phyloP scores from a whole-genome alignment of 768 basidiomycete species.

The Podaxis pistillaris region DNA sequence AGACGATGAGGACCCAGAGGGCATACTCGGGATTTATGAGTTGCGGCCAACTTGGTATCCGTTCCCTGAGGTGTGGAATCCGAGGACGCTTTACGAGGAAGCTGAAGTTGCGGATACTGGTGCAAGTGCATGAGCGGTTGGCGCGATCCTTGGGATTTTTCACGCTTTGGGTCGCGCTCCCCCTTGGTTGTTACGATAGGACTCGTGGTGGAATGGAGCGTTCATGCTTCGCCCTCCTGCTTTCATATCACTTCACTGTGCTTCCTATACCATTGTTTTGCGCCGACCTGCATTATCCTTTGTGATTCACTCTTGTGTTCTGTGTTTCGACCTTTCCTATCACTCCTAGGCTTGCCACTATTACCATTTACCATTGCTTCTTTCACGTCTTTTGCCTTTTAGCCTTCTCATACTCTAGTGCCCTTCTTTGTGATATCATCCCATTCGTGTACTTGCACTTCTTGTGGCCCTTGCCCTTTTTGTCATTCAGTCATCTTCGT shows the following conservation, averaged over 20 bases:
- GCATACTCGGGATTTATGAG: conserved; percentile 26
- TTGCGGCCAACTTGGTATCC: conserved; percentile 36
- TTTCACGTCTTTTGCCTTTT: background rate
- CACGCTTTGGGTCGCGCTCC: background rate
- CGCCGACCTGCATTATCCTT: background rate
- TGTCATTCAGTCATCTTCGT: background rate
- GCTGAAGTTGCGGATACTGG: conserved; percentile 1
- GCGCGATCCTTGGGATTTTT: background rate
- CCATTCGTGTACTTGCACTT: background rate
- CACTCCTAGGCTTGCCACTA: too few species aligned
- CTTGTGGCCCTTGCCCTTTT: background rate
- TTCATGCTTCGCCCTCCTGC: background rate
- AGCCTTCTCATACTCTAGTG: background rate
- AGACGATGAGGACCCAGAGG: conserved; percentile 15
- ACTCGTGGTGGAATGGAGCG: background rate
- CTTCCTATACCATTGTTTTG: background rate
- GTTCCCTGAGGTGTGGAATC: conserved; percentile 40
- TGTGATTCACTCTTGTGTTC: background rate
- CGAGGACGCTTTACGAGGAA: conserved; percentile 10
- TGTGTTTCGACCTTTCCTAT: background rate
- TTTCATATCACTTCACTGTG: background rate
- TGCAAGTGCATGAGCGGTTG: background rate
- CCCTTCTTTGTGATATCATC: background rate
- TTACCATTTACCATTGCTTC: background rate
- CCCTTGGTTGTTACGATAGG: background rate